Conservation (phyloP, 345 rosid genomes). For the Citrus inodora region DNA sequence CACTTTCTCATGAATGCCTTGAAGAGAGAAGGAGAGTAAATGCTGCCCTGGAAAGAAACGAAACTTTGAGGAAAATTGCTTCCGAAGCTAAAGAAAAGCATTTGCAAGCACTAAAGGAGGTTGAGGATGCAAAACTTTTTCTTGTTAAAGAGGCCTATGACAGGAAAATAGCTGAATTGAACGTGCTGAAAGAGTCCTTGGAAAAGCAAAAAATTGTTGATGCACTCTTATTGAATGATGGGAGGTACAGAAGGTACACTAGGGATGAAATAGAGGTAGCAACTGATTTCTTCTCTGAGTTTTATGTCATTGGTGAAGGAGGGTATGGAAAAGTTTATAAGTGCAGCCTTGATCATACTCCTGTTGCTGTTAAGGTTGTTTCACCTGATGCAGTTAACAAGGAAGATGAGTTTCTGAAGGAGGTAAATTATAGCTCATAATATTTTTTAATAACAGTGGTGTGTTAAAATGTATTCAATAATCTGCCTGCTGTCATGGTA, state of each 20-base stretch:
- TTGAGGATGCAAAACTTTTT: slow-evolving; percentile 62
- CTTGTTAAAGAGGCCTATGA: slow-evolving; percentile 58
- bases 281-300: slow-evolving; percentile 59
- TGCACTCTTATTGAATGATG: slow-evolving; percentile 56
- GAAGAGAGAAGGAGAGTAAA: slow-evolving; percentile 62
- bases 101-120: slow-evolving; percentile 59
- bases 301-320: slow-evolving; percentile 77
- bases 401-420: slow-evolving; percentile 75
- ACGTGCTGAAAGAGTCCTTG: slow-evolving; percentile 54
- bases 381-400: slow-evolving; percentile 46
- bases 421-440: slow-evolving; percentile 41
- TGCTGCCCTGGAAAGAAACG: slow-evolving; percentile 65
- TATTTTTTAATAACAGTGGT: not conserved
- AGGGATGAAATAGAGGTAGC: slow-evolving; percentile 58
- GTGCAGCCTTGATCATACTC: slow-evolving; percentile 74
- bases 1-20: slow-evolving; percentile 61
- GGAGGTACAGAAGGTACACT: slow-evolving; percentile 69
- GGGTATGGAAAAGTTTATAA: slow-evolving; percentile 87
- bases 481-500: not conserved
- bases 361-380: slow-evolving; percentile 84
- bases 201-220: slow-evolving; percentile 69
- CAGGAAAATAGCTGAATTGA: slow-evolving; percentile 69
- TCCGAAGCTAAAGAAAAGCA: slow-evolving; percentile 67
- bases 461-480: not conserved
- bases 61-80: slow-evolving; percentile 55